Percentiles rank a stretch among this genome's conserved stretches.
These are phyloP conservation scores for Coemansia umbellata DNA, from an alignment of 192 early-diverging fungal genomes.

Conservation along the genomic window DNA sequence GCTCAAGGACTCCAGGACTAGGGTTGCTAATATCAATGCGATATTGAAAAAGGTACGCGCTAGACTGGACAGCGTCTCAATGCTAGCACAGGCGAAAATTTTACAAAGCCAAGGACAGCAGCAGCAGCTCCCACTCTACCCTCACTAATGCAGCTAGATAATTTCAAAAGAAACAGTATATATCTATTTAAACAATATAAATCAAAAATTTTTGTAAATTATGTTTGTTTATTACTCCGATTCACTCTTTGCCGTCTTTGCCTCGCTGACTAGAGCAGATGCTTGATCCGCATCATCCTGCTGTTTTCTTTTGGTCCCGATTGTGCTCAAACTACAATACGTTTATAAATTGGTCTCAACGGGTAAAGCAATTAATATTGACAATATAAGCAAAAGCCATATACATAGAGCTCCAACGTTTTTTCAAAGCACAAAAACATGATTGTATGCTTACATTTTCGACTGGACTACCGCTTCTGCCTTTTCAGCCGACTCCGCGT, in stretches of 20 bases:
- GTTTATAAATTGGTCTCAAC: too few relatives aligned
- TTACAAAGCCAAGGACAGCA: conserved; percentile 25
- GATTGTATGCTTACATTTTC: conserved; percentile 17
- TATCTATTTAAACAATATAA: too few relatives aligned
- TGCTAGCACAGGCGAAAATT: conserved; percentile 47
- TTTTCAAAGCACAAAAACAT: background rate
- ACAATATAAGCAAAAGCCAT: too few relatives aligned
- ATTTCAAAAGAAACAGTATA: too few relatives aligned
- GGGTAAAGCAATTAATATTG: too few relatives aligned
- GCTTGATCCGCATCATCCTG: background rate
- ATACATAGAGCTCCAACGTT: background rate
- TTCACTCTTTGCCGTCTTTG: conserved; percentile 9
- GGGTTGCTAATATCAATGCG: conserved; percentile 26
- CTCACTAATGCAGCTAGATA: too few relatives aligned
- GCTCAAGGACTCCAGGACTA: conserved; percentile 29
- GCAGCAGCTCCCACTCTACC: too few relatives aligned
- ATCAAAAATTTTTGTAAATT: too few relatives aligned
- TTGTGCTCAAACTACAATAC: conserved; percentile 2
- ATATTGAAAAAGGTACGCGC: conserved; percentile 37
- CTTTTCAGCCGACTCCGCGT: conserved; percentile 4
- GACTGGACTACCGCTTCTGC: too few relatives aligned
- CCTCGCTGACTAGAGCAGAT: background rate
- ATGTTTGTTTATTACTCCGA: conserved; percentile 6
- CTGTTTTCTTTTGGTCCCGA: conserved; percentile 13
- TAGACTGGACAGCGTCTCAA: conserved; percentile 38